Evolutionary conservation across 192 early-diverging fungal species (phyloP), one percentile per base, ranked within the genome.

Genomic region (Podila minutissima): DNA sequence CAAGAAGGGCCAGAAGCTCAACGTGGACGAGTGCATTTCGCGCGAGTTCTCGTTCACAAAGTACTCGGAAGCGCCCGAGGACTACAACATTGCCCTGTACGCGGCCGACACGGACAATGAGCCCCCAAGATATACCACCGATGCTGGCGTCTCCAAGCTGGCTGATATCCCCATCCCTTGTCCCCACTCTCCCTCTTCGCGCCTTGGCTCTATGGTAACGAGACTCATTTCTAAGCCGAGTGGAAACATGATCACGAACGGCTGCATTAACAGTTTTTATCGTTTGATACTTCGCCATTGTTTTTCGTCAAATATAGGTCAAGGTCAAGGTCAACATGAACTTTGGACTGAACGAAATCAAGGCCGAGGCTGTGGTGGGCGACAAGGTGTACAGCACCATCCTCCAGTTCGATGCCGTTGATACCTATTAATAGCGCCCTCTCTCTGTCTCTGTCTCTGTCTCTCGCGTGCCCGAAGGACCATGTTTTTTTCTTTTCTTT

Each of bases 261-360:
- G 41, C 1, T 46, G 41, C 15, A 4, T 46, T 46, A 46, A 46
- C 41, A 10, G 0, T 37, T 10, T 9, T 37, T 37, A 7, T 10
- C 6, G 35, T 17, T 46, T 10, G 9, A 37, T 9, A 5, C 35
- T 4, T 55, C 22, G 13, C 32, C 35, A 1, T 20, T 22, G 1
- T 63, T 1, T 63, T 66, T 33, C 17, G 32, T 67, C n/a, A 37
- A 37, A 57, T 20, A 35, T 26, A 84, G 68, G 73, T 78, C 51
- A 83, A 81, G 24, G 83, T 84, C 28, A 82, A 84, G 53, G 71
- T 86, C 58, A 78, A 83, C 62, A 84, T 86, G 83, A 69, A 66
- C 71, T 86, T 86, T 79, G 83, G 85, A 57, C 66, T 83, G 69
- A 84, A 83, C 24, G 85, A 86, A 62, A 81, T 86, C 71, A 82